phyloP scores from a whole-genome alignment of 768 basidiomycete genomes.

The Lactarius indigo region DNA sequence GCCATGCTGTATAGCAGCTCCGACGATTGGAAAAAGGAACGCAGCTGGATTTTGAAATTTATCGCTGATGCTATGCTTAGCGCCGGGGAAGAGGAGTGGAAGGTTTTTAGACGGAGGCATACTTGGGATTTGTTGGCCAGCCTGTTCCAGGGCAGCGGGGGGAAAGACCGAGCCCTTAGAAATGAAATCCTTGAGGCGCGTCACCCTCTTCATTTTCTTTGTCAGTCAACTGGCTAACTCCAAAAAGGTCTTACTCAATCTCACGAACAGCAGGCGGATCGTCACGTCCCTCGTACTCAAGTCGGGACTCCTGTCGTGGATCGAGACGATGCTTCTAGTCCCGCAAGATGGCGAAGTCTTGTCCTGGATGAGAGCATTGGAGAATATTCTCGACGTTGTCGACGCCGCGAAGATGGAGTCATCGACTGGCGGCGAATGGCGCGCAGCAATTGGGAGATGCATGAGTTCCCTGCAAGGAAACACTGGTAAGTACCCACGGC shows the following conservation, averaged over 20 bases:
- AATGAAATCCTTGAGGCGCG: slow-evolving; percentile 65
- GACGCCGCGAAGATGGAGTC: slow-evolving; percentile 50
- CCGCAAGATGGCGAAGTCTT: slow-evolving; percentile 15
- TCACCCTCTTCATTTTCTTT: slow-evolving; percentile 5
- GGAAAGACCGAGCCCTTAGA: slow-evolving; percentile 49
- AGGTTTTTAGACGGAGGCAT: slow-evolving; percentile 70
- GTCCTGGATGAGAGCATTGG: slow-evolving; percentile 33
- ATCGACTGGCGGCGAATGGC: slow-evolving; percentile 60
- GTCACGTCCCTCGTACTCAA: slow-evolving; percentile 67
- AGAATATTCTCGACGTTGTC: slow-evolving; percentile 37
- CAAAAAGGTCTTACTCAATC: slow-evolving; percentile 63
- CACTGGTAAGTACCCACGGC: slow-evolving; percentile 28
- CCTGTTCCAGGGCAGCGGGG: slow-evolving; percentile 67
- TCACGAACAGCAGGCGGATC: slow-evolving; percentile 68
- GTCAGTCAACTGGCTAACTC: slow-evolving; percentile 1
- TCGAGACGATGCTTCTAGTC: slow-evolving; percentile 61
- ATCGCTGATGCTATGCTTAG: slow-evolving; percentile 76
- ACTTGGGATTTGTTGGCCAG: slow-evolving; percentile 88
- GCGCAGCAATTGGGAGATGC: slow-evolving; percentile 50
- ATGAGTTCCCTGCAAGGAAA: slow-evolving; percentile 40
- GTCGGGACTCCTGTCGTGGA: slow-evolving; percentile 74
- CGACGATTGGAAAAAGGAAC: slow-evolving; percentile 82
- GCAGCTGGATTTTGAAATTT: slow-evolving; percentile 85
- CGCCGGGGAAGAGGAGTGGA: slow-evolving; percentile 64
- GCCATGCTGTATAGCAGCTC: slow-evolving; percentile 76